phyloP scores from a whole-genome alignment of 345 rosid species.

The Salix suchowensis region DNA sequence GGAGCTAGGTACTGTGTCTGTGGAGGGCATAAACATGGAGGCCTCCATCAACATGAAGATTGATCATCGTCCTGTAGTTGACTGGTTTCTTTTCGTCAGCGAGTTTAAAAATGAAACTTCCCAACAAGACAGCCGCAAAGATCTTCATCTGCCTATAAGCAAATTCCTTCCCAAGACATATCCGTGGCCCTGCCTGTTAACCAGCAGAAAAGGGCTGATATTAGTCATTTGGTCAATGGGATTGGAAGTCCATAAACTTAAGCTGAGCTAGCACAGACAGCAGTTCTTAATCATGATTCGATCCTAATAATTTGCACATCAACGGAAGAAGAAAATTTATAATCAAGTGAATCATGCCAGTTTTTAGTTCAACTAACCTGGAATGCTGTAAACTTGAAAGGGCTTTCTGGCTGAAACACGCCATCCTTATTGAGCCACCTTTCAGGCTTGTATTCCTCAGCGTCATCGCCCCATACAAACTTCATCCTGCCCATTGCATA shows the following conservation, averaged over 20 bases:
- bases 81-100: constrained; percentile 31
- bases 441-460: constrained; percentile 36
- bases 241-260: background rate
- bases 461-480: constrained; percentile 36
- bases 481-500: constrained; percentile 44
- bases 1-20: constrained; percentile 8
- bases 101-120: constrained; percentile 42
- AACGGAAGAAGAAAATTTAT: no score
- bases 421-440: constrained; percentile 42
- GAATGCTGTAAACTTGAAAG: constrained; percentile 40
- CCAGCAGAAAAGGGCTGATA: constrained; percentile 41
- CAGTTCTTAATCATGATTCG: background rate
- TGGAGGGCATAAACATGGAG: constrained; percentile 39
- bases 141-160: constrained; percentile 43
- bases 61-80: constrained; percentile 55
- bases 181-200: constrained; percentile 40
- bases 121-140: constrained; percentile 30
- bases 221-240: background rate
- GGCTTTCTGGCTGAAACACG: constrained; percentile 29
- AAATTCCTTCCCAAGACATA: constrained; percentile 42
- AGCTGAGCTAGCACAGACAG: background rate
- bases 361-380: constrained; percentile 14
- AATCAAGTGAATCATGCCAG: background rate
- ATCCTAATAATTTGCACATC: background rate
- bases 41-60: constrained; percentile 57